Conservation (phyloP, 129 eudicot genomes). For the Tanacetum coccineum region DNA sequence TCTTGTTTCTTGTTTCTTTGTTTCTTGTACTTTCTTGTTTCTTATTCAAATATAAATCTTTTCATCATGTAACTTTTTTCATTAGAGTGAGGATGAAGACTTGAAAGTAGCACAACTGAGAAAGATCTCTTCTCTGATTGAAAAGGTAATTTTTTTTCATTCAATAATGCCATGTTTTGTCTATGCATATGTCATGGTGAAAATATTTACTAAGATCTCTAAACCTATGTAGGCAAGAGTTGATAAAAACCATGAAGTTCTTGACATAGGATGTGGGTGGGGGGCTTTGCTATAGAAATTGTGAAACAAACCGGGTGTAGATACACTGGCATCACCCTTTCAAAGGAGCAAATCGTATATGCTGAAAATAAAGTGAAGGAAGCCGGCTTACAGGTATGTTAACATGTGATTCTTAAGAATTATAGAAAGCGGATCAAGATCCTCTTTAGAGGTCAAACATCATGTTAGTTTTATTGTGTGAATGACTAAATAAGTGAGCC, state of each 20-base stretch:
- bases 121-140: conserved; percentile 62
- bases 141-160: conserved; percentile 43
- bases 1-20: too few species aligned
- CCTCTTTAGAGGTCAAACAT: too few species aligned
- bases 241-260: conserved; percentile 56
- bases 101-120: conserved; percentile 68
- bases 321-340: conserved; percentile 87
- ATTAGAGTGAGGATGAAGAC: conserved; percentile 65
- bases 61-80: not conserved
- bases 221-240: conserved; percentile 48
- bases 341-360: conserved; percentile 72
- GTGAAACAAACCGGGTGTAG: conserved; percentile 81
- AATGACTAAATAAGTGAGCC: too few species aligned
- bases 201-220: too few species aligned
- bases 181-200: not conserved
- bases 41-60: not conserved
- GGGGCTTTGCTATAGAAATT: conserved; percentile 89
- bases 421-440: too few species aligned
- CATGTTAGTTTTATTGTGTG: too few species aligned
- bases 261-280: conserved; percentile 97
- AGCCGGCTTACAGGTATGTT: conserved; percentile 75
- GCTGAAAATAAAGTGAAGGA: conserved; percentile 79
- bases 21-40: not conserved
- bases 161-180: not conserved
- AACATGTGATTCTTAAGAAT: not conserved